Percentiles rank a stretch among this genome's conserved stretches.
Conservation (phyloP, 2,329 filamentous ascomycete species). For the Cadophora gregata region DNA sequence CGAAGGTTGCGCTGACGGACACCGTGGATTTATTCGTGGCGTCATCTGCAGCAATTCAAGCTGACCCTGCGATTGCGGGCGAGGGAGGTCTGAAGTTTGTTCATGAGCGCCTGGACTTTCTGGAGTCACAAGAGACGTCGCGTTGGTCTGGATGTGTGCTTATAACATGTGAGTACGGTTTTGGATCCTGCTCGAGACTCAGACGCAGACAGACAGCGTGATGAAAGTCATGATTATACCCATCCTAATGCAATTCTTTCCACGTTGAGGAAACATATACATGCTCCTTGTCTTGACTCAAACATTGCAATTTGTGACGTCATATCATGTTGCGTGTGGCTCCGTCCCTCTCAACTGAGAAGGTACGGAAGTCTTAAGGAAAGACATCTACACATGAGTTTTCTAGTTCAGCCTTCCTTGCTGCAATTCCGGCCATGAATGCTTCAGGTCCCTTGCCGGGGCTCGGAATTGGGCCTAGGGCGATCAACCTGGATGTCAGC, state of each 20-base stretch:
- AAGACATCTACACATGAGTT: no score
- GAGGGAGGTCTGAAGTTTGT: background rate
- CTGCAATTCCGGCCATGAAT: no score
- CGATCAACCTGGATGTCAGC: no score
- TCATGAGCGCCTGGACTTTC: constrained; percentile 13
- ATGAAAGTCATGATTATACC: constrained; percentile 8
- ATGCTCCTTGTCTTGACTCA: background rate
- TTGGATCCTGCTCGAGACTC: background rate
- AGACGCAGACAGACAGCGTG: background rate
- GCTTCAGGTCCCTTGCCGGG: no score
- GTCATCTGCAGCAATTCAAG: background rate
- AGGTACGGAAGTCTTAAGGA: no score
- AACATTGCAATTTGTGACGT: background rate
- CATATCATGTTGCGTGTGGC: background rate
- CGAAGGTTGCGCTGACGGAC: background rate
- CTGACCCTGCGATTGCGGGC: background rate
- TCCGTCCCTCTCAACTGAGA: no score
- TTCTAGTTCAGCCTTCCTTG: no score
- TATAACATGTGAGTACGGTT: background rate
- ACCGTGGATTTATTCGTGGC: background rate
- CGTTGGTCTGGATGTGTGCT: background rate
- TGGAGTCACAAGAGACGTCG: background rate
- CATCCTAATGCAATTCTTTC: constrained; percentile 15
- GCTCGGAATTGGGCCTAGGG: no score
- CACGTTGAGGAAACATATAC: background rate